Evolutionary conservation across 2,329 filamentous ascomycete genomes (phyloP).

Genomic region (Orbilia blumenaviensis): DNA sequence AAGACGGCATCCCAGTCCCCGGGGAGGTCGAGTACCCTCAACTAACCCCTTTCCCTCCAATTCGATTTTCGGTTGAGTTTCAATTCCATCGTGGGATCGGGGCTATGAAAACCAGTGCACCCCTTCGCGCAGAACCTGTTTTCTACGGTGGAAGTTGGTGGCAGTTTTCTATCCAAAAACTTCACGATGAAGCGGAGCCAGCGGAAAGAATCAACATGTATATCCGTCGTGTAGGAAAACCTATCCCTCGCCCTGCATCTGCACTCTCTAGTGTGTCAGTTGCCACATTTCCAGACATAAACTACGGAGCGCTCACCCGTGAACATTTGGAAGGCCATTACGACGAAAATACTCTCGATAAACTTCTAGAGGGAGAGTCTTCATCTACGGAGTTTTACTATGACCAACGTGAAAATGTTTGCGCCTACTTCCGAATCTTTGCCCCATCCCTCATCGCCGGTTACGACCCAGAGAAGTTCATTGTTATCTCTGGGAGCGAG

Average conservation of each 20-base stretch:
- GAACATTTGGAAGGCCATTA: slow-evolving; percentile 15
- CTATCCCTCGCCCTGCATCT: neutral
- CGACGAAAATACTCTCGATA: slow-evolving; percentile 2
- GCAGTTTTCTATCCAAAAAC: slow-evolving; percentile 44
- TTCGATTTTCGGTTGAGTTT: slow-evolving; percentile 47
- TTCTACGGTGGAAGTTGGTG: slow-evolving; percentile 51
- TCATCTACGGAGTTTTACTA: slow-evolving; percentile 29
- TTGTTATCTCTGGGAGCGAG: slow-evolving; percentile 22
- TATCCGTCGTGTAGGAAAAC: slow-evolving; percentile 20
- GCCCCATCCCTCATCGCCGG: slow-evolving; percentile 29
- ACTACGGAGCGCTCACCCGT: slow-evolving; percentile 39
- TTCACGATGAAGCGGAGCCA: neutral
- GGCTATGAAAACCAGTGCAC: neutral
- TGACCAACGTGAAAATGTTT: slow-evolving; percentile 17
- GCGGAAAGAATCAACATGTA: slow-evolving; percentile 24
- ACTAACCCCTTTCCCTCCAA: slow-evolving; percentile 13
- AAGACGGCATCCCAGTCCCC: neutral
- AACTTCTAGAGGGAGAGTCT: slow-evolving; percentile 25
- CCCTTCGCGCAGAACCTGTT: slow-evolving; percentile 26
- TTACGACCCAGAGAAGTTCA: slow-evolving; percentile 48
- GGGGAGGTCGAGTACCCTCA: neutral
- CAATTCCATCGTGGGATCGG: slow-evolving; percentile 48
- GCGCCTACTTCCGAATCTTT: slow-evolving; percentile 40
- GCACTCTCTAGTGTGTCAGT: neutral
- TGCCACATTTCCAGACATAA: slow-evolving; percentile 24